Evolutionary conservation across 495 filamentous ascomycete species (phyloP).

Genomic region (Rostrohypoxylon terebratum): DNA sequence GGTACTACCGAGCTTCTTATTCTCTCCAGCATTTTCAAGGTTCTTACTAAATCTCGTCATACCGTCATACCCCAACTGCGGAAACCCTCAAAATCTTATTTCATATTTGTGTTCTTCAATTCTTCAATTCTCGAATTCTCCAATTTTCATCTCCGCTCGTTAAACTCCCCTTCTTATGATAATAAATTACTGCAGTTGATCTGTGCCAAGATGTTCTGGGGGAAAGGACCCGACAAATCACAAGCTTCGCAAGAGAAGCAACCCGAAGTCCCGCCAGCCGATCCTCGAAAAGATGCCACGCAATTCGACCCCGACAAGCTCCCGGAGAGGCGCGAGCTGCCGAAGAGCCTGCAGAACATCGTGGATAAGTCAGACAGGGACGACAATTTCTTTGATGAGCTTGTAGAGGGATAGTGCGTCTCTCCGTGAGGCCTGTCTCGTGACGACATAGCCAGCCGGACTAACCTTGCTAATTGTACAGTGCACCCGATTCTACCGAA

Average conservation of each 20-base stretch:
- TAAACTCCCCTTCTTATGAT: not conserved
- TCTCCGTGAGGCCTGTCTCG: slow-evolving; percentile 16
- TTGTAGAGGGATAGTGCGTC: slow-evolving; percentile 84
- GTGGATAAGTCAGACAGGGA: slow-evolving; percentile 74
- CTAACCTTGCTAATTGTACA: slow-evolving; percentile 51
- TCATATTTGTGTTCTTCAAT: not conserved
- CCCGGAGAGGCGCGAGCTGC: slow-evolving; percentile 71
- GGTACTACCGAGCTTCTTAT: not conserved
- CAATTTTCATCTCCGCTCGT: not conserved
- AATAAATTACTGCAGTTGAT: not conserved
- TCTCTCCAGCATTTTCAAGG: no score
- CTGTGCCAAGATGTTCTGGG: slow-evolving; percentile 53
- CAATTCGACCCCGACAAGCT: slow-evolving; percentile 61
- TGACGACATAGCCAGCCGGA: slow-evolving; percentile 6
- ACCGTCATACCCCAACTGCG: not conserved
- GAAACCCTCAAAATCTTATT: not conserved
- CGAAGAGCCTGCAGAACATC: slow-evolving; percentile 75
- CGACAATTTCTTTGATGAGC: slow-evolving; percentile 80
- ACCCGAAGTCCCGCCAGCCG: slow-evolving; percentile 43
- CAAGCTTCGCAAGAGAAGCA: slow-evolving; percentile 48
- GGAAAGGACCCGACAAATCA: slow-evolving; percentile 56
- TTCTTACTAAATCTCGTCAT: not conserved
- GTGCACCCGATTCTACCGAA: slow-evolving; percentile 84
- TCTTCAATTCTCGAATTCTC: no score
- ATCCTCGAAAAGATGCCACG: slow-evolving; percentile 52